Evolutionary conservation across 164 flowering plant genomes (phyloP), one percentile per base, ranked within the genome.

Genomic region (Hamamelis virginiana): DNA sequence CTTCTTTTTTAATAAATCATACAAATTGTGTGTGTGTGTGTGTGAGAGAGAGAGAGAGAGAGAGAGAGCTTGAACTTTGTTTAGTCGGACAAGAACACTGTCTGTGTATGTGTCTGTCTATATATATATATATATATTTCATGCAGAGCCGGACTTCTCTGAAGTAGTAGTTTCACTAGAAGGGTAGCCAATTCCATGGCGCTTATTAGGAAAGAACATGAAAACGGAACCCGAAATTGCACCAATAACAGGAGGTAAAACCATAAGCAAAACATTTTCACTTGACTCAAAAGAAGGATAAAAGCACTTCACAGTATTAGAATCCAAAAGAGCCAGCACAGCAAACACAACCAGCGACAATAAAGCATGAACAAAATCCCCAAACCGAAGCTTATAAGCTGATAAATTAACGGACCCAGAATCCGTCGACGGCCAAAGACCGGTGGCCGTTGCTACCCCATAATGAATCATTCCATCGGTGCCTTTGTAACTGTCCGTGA

Each of bases 141-240:
- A n/a, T n/a, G n/a, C n/a, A n/a, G n/a, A n/a, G n/a, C n/a, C n/a
- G n/a, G n/a, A n/a, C n/a, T n/a, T n/a, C n/a, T n/a, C n/a, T n/a
- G n/a, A n/a, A n/a, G n/a, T n/a, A n/a, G n/a, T n/a, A n/a, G n/a
- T 21, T 58, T 72, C 58, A 66, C 64, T 69, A 59, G 80, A 27
- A 67, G 88, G 85, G 75, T 91, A 85, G 44, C 98, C 98, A 45
- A 94, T 86, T 12, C 97, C 97, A 73, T 89, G 91, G 55, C 98
- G 87, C 0, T 69, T 86, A 72, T 84, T 84, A 0, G 97, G 98
- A 67, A 92, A 94, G 48, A 80, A 0, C 66, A 75, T 60, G 72
- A 89, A 91, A 9, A 91, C 83, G 0, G 57, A 43, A n/a, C 90
- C 70, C 0, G 92, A 68, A 9, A 85, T 8, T 0, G 72, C 79